Evolutionary conservation across 2,329 filamentous ascomycete species (phyloP), one percentile per base, ranked within the genome.

Genomic region (Colletotrichum zoysiae): DNA sequence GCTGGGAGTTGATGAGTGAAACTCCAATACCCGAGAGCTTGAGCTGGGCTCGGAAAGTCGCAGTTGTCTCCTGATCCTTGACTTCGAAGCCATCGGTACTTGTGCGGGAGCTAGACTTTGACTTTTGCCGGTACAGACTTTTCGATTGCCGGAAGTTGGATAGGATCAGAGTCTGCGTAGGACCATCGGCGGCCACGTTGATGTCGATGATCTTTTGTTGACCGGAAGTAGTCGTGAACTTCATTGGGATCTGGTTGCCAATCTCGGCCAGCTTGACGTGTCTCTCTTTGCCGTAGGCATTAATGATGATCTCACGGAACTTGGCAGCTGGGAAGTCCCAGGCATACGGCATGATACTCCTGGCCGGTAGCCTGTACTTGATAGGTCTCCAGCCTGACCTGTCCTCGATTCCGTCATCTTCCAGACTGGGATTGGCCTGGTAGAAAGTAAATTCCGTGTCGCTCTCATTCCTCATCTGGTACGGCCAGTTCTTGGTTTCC

Each of bases 261-360:
- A 99, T 99, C 80, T 99, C 96, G 2, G 95, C 94, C 75, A 99
- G 87, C 81, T 97, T 98, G 79, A 99, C 92, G 78, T 98, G 94
- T 40, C 96, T 88, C 79, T 98, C 95, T 78, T 92, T 94, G 73
- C 91, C 91, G 77, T 92, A 90, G 9, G 92, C 92, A 65, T 86
- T 91, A 78, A 99, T 90, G 61, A 98, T 90, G 50, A 99, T 89
- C 79, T 98, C 96, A 78, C 96, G 97, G 83, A 94, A 92, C 83
- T 97, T 98, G n/a, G 95, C 95, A 1, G 96, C 95, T 1, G 96
- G 97, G 82, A 97, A 99, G 79, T 99, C 97, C 96, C 96, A 99
- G 1, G 96, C 95, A 78, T 99, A 99, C 0, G 97, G 96, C 96
- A 99, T 99, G 81, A 99, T 98, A 81, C 95, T 98, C 72, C 96